Evolutionary conservation across 495 filamentous ascomycete species (phyloP), one percentile per base, ranked within the genome.

Genomic region (Penicillium roqueforti): DNA sequence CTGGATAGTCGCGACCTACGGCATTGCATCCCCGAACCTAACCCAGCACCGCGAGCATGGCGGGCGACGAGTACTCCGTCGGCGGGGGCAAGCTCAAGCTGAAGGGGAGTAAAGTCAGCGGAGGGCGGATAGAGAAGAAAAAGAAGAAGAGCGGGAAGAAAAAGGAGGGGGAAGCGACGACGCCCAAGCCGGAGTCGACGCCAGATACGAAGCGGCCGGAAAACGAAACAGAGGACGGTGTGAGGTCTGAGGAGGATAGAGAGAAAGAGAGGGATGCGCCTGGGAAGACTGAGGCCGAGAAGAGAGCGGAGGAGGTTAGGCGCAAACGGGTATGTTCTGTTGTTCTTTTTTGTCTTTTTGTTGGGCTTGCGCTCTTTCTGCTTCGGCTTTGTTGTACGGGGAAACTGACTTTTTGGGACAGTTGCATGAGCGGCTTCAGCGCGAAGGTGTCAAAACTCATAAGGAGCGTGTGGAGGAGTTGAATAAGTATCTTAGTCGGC

Each of bases 391-490:
- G 20, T 32, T 48, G 20, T 55, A 52, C 41, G n/a, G 45, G 19
- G 22, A 11, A 5, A n/a, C 51, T 20, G n/a, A 57, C 31, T 37
- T 46, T 47, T 64, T 14, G 25, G 28, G 9, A 49, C 59, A 81
- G 78, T 71, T 84, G 56, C 78, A 83, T 60, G 87, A 98, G 70
- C 79, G 91, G 32, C 76, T 95, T 28, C 83, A 88, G 67, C 80
- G 87, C 25, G 89, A 91, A 61, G 88, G 91, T 22, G 77, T 88
- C 60, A 98, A 97, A 80, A 95, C 91, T 37, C 93, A 98, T 65
- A 98, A 97, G 69, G 86, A 98, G 77, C 85, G 88, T 2, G 93
- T 98, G 39, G 91, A 98, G 69, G 91, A 96, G 68, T 76, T 97
- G 56, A 98, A 98, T 68, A 88, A 89, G 64, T 95, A 96, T 66